Conservation (phyloP, 768 basidiomycete genomes). For the Megacollybia marginata region DNA sequence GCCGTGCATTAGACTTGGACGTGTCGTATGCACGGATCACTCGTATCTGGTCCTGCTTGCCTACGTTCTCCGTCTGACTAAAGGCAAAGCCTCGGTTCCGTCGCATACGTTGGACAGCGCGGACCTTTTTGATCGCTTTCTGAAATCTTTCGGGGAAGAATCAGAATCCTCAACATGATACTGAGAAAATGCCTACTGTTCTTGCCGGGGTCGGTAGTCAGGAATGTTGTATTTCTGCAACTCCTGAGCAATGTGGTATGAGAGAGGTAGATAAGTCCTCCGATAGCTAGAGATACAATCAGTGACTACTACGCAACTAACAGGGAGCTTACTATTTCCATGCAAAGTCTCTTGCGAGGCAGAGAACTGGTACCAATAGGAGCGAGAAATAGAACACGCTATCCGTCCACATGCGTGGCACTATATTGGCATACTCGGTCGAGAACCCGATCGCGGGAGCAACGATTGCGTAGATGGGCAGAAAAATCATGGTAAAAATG, state of each 20-base stretch:
- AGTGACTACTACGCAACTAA: conserved; percentile 6
- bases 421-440: conserved; percentile 82
- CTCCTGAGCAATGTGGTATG: conserved; percentile 99
- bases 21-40: conserved; percentile 87
- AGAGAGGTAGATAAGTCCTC: conserved; percentile 79
- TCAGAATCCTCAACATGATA: conserved; percentile 1
- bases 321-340: conserved; percentile 88
- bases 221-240: conserved; percentile 99
- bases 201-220: conserved; percentile 93
- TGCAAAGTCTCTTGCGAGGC: conserved; percentile 79
- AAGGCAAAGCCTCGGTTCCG: conserved; percentile 97
- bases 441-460: conserved; percentile 88
- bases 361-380: conserved; percentile 75
- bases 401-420: conserved; percentile 85
- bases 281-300: conserved; percentile 64
- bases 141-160: conserved; percentile 60
- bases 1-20: conserved; percentile 62
- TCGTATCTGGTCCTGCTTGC: conserved; percentile 80
- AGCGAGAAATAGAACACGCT: conserved; percentile 87
- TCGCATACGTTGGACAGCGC: conserved; percentile 97
- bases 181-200: conserved; percentile 59
- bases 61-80: conserved; percentile 87
- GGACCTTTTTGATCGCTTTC: conserved; percentile 99
- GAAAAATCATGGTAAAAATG: conserved; percentile 90
- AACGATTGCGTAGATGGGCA: conserved; percentile 84